These are phyloP conservation scores for Linum trigynum DNA, from an alignment of 345 rosid genomes.

Conservation along the genomic window DNA sequence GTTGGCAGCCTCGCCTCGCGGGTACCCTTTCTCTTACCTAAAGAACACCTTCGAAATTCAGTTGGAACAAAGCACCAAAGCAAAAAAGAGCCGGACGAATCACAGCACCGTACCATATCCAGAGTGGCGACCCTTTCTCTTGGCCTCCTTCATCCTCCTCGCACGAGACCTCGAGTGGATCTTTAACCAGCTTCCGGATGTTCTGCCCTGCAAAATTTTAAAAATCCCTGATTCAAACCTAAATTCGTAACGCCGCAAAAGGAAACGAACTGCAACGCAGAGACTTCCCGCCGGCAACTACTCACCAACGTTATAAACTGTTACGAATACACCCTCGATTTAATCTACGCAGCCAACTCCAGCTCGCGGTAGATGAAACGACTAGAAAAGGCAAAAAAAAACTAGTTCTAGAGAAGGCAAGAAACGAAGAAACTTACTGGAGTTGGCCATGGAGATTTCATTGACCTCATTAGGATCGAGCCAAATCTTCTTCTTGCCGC, in stretches of 20 bases:
- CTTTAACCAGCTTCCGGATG: constrained; percentile 7
- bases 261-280: not conserved
- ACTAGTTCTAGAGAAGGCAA: not conserved
- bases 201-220: constrained; percentile 1
- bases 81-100: not conserved
- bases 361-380: not conserved
- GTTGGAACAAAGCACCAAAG: not conserved
- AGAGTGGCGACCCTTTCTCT: constrained; percentile 9
- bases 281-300: too few relatives aligned
- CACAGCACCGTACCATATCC: not conserved
- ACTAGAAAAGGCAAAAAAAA: not conserved
- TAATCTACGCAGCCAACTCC: not conserved
- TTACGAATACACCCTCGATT: not conserved
- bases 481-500: constrained; percentile 8
- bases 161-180: constrained; percentile 9
- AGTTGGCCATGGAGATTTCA: constrained; percentile 11
- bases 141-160: constrained; percentile 4
- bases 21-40: constrained; percentile 7
- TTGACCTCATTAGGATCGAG: constrained; percentile 10
- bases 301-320: not conserved
- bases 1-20: constrained; percentile 8
- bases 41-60: not conserved
- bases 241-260: not conserved
- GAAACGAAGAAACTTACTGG: not conserved
- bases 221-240: not conserved